Evolutionary conservation across 192 early-diverging fungal species (phyloP), one percentile per base, ranked within the genome.

Genomic region (Chytriomyces confervae): DNA sequence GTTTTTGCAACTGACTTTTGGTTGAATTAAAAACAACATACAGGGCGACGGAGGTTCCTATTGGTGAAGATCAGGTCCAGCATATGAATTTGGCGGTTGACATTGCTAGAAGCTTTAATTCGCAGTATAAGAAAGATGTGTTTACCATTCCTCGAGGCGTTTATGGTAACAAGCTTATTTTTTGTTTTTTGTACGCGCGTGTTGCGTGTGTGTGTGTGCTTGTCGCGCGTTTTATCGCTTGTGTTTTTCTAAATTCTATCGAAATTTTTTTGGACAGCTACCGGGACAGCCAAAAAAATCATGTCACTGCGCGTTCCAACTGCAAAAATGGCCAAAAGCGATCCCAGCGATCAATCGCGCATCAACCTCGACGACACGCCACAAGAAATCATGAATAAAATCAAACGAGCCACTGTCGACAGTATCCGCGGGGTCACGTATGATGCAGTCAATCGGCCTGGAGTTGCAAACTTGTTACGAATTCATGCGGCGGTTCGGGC

Each of bases 21-120:
- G 0, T 27, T 27, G 24, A 27, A 27, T 70, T 0, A 18, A n/a
- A 29, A 16, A 60, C 46, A 2, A 18, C 11, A 49, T 6, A 5
- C 50, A 88, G 82, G 23, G 91, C 94, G 0, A 93, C 92, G 6
- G 88, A 95, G 65, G 90, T 98, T 8, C 96, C 96, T 0, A 92
- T 98, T 7, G 96, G 96, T 45, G 95, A 94, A 62, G 96, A 98
- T 83, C 95, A 98, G 72, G 75, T 92, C 9, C 96, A 97, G 79
- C 96, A 98, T 76, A 72, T 98, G 50, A 94, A 98, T 77, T 82
- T 98, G 43, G 86, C 95, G 0, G 87, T 90, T n/a, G 94, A 95
- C 80, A 88, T 95, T 60, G 92, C 89, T 1, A 62, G 80, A 9
- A 87, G 87, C 45, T 94, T 96, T 78, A 97, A 97, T 87, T 91